Conservation (phyloP, 441 rosid genomes). For the Jatropha podagrica region DNA sequence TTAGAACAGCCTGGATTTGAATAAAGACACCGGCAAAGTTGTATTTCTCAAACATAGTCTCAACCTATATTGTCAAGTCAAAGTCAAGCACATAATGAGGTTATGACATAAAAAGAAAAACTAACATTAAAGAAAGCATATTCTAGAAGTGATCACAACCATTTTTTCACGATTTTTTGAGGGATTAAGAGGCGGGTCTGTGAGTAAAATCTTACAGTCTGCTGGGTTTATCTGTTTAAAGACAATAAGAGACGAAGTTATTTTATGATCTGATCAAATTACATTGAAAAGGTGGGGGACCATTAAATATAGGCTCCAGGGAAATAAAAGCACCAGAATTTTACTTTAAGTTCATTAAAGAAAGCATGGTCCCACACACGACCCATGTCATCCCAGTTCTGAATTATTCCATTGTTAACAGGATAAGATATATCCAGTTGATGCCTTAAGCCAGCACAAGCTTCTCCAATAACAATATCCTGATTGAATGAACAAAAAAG, state of each 20-base stretch:
- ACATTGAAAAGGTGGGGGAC: not conserved
- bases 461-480: conserved; percentile 93
- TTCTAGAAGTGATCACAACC: conserved; percentile 37
- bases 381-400: conserved; percentile 97
- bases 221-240: conserved; percentile 72
- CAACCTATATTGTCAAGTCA: conserved; percentile 54
- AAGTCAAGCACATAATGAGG: not conserved
- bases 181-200: conserved; percentile 96
- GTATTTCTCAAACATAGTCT: conserved; percentile 96
- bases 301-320: not conserved
- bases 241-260: conserved; percentile 16
- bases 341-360: conserved; percentile 72
- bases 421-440: conserved; percentile 90
- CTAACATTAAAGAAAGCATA: not conserved
- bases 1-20: conserved; percentile 95
- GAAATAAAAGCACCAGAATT: conserved; percentile 19
- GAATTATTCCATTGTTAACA: conserved; percentile 88
- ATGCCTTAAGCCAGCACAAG: conserved; percentile 83
- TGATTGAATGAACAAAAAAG: conserved; percentile 24
- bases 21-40: conserved; percentile 94
- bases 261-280: not conserved
- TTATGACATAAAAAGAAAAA: not conserved
- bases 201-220: conserved; percentile 93
- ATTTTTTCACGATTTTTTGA: conserved; percentile 87
- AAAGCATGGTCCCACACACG: conserved; percentile 99